A percentile compares a stretch with the other conserved stretches of the same genome.
Conservation (phyloP, 441 rosid species). For the Eutrema salsugineum region DNA sequence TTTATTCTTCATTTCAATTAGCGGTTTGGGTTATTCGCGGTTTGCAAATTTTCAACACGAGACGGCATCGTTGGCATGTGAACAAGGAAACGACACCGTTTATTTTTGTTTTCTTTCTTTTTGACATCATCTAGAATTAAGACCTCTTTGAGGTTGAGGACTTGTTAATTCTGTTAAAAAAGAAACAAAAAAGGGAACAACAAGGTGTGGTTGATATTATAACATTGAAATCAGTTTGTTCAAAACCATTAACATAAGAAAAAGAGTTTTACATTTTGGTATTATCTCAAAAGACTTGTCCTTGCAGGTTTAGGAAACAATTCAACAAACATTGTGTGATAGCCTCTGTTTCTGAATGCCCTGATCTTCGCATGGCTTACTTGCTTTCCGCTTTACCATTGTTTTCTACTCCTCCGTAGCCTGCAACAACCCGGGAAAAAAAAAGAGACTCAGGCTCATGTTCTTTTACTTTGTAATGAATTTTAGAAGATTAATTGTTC, state of each 20-base stretch:
- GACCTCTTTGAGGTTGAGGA: neutral
- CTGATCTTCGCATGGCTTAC: neutral
- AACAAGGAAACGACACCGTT: too few species aligned
- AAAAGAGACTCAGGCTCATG: neutral
- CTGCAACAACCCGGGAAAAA: neutral
- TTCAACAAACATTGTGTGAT: neutral
- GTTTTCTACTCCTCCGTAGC: constrained; percentile 5
- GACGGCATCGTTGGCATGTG: neutral
- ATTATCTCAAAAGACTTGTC: neutral
- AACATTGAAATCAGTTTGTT: neutral
- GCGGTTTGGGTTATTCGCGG: neutral
- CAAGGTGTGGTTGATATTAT: neutral
- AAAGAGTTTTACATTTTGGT: neutral
- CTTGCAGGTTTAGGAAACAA: constrained; percentile 3
- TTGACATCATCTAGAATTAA: neutral
- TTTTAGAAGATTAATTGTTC: neutral
- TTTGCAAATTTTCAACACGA: neutral
- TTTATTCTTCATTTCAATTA: neutral
- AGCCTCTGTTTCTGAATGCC: neutral
- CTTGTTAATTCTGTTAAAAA: neutral
- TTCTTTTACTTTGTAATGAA: neutral
- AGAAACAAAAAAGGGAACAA: neutral
- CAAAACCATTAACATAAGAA: neutral
- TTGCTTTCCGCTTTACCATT: neutral
- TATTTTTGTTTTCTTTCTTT: too few species aligned